Conservation (phyloP, 306 rosid species). For the Vicia villosa region DNA sequence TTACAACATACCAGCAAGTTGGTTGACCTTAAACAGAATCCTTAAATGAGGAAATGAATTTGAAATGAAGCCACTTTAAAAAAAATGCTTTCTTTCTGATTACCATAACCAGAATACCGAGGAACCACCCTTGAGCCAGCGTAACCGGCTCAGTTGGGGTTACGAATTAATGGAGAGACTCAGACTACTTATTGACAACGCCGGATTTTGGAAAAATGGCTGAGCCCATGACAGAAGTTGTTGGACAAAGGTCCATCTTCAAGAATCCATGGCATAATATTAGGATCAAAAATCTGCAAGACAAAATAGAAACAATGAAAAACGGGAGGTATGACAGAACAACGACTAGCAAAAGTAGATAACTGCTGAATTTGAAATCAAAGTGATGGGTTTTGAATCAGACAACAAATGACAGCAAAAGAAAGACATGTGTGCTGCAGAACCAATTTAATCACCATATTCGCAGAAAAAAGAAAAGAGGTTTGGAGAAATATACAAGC, state of each 20-base stretch:
- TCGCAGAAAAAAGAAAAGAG: slow-evolving; percentile 3
- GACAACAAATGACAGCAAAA: slow-evolving; percentile 22
- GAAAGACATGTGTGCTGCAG: neutral
- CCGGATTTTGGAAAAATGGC: slow-evolving; percentile 34
- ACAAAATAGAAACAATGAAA: slow-evolving; percentile 22
- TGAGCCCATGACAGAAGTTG: slow-evolving; percentile 39
- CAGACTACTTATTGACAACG: slow-evolving; percentile 45
- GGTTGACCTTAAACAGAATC: slow-evolving; percentile 26
- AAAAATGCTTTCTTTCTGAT: slow-evolving; percentile 35
- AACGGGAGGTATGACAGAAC: neutral
- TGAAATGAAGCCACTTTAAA: slow-evolving; percentile 36
- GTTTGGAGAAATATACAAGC: slow-evolving; percentile 8
- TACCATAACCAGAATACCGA: slow-evolving; percentile 38
- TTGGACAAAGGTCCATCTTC: slow-evolving; percentile 40
- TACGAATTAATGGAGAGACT: slow-evolving; percentile 43
- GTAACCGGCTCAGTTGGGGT: slow-evolving; percentile 40
- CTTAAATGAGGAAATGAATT: slow-evolving; percentile 41
- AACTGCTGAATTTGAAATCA: slow-evolving; percentile 2
- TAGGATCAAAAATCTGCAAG: slow-evolving; percentile 41
- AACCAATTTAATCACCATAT: slow-evolving; percentile 14
- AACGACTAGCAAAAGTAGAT: slow-evolving; percentile 1
- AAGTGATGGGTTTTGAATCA: slow-evolving; percentile 2
- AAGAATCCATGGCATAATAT: slow-evolving; percentile 24
- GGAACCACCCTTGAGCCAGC: slow-evolving; percentile 41
- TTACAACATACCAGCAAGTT: slow-evolving; percentile 38